Evolutionary conservation across 2,329 filamentous ascomycete species (phyloP).

Genomic region (Xylariaceae sp.): DNA sequence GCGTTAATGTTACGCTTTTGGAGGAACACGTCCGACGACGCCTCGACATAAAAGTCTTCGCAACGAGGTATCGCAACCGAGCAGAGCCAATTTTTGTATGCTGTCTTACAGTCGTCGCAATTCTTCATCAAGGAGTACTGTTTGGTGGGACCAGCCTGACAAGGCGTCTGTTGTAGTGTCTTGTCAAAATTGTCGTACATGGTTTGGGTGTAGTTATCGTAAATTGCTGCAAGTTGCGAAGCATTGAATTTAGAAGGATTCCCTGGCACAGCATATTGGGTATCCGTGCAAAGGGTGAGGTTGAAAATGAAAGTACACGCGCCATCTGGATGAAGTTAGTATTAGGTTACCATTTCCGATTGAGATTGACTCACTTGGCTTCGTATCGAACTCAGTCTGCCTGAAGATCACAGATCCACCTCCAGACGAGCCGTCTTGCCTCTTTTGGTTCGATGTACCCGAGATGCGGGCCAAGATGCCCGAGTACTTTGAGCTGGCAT

Average conservation of each 20-base stretch:
- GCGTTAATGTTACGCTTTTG: slow-evolving; percentile 69
- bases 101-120: slow-evolving; percentile 70
- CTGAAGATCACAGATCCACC: slow-evolving; percentile 75
- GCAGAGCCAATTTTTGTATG: slow-evolving; percentile 95
- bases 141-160: slow-evolving; percentile 68
- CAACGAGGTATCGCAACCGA: slow-evolving; percentile 89
- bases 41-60: slow-evolving; percentile 66
- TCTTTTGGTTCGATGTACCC: slow-evolving; percentile 40
- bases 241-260: slow-evolving; percentile 62
- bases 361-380: slow-evolving; percentile 53
- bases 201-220: slow-evolving; percentile 68
- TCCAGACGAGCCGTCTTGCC: slow-evolving; percentile 47
- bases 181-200: slow-evolving; percentile 78
- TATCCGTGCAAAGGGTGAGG: slow-evolving; percentile 81
- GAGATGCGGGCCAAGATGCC: slow-evolving; percentile 64
- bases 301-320: slow-evolving; percentile 77
- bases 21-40: slow-evolving; percentile 39
- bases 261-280: slow-evolving; percentile 86
- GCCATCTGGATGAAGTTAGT: slow-evolving; percentile 12
- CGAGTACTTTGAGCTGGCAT: slow-evolving; percentile 65
- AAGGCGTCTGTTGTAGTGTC: slow-evolving; percentile 78
- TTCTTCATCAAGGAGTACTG: slow-evolving; percentile 75
- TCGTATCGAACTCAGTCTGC: slow-evolving; percentile 71
- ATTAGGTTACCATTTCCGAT: not conserved
- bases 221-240: slow-evolving; percentile 61